phyloP scores from a whole-genome alignment of 495 filamentous ascomycete genomes.

The Neurospora tetrasperma region DNA sequence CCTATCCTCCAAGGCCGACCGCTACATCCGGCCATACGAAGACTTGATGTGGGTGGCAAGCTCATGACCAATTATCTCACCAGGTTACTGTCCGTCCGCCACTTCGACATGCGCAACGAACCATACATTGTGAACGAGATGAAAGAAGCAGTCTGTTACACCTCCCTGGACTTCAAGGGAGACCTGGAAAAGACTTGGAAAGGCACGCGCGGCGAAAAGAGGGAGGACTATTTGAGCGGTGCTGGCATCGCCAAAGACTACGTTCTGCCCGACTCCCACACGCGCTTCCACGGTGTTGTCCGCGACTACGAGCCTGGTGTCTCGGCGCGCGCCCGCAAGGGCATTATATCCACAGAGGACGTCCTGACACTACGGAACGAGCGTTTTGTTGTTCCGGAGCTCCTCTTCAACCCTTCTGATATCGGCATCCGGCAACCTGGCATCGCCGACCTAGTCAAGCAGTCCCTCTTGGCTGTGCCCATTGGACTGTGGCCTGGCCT shows the following conservation, averaged over 20 bases:
- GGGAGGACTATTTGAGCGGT: conserved; percentile 33
- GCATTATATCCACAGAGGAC: conserved; percentile 59
- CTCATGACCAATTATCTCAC: conserved; percentile 92
- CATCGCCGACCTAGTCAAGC: conserved; percentile 67
- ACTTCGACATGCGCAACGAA: conserved; percentile 92
- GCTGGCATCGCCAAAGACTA: conserved; percentile 82
- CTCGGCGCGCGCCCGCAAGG: conserved; percentile 47
- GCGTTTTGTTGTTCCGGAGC: conserved; percentile 81
- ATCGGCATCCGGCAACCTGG: conserved; percentile 83
- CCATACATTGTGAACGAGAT: conserved; percentile 87
- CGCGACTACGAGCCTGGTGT: conserved; percentile 63
- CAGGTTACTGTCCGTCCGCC: conserved; percentile 75
- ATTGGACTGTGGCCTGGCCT: conserved; percentile 66
- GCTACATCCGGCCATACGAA: conserved; percentile 69
- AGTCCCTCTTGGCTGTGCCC: conserved; percentile 68
- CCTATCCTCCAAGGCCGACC: conserved; percentile 74
- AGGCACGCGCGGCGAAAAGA: conserved; percentile 49
- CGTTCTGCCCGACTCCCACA: conserved; percentile 85
- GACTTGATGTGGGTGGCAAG: conserved; percentile 87
- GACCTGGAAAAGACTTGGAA: conserved; percentile 85
- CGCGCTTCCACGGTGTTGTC: conserved; percentile 57
- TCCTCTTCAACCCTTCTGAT: conserved; percentile 77
- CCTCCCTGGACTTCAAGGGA: conserved; percentile 62
- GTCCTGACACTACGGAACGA: conserved; percentile 83
- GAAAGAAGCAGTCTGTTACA: conserved; percentile 82